phyloP scores from a whole-genome alignment of 768 basidiomycete species.

The Boletus vermiculosoides region DNA sequence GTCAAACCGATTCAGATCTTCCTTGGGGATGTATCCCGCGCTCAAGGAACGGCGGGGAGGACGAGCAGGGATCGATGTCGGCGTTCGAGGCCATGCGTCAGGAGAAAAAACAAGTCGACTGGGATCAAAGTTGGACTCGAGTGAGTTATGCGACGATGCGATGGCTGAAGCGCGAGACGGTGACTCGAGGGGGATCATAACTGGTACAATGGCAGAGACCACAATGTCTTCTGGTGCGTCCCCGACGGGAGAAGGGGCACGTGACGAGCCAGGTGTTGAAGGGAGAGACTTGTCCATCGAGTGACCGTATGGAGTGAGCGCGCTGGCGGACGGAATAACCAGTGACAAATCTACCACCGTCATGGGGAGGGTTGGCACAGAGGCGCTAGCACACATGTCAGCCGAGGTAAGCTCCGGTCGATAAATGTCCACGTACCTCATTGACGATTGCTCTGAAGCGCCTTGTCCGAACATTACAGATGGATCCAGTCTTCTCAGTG shows the following conservation, averaged over 20 bases:
- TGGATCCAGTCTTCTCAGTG: background rate
- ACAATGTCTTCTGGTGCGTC: conserved; percentile 8
- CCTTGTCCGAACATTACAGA: background rate
- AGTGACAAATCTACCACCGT: conserved; percentile 28
- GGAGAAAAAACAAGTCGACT: conserved; percentile 5
- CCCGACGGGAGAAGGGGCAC: conserved; percentile 6
- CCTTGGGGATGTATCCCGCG: conserved; percentile 2
- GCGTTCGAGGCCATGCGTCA: conserved; percentile 25
- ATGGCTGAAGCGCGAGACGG: conserved; percentile 20
- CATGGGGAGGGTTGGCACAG: conserved; percentile 14
- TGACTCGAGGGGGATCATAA: conserved; percentile 24
- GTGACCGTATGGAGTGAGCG: conserved; percentile 3
- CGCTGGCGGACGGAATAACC: conserved; percentile 10
- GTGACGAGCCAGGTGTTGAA: background rate
- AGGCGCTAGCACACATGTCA: conserved; percentile 17
- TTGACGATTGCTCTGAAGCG: conserved; percentile 1
- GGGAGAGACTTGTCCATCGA: conserved; percentile 8
- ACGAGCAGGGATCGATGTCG: conserved; percentile 15
- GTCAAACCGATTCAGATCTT: background rate
- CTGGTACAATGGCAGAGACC: conserved; percentile 11
- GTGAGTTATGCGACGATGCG: conserved; percentile 34
- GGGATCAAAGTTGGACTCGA: conserved; percentile 29
- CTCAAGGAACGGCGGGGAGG: conserved; percentile 6
- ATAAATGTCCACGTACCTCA: conserved; percentile 5
- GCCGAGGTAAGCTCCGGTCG: background rate